phyloP scores from a whole-genome alignment of 495 filamentous ascomycete species.

The Annulohypoxylon bovei region DNA sequence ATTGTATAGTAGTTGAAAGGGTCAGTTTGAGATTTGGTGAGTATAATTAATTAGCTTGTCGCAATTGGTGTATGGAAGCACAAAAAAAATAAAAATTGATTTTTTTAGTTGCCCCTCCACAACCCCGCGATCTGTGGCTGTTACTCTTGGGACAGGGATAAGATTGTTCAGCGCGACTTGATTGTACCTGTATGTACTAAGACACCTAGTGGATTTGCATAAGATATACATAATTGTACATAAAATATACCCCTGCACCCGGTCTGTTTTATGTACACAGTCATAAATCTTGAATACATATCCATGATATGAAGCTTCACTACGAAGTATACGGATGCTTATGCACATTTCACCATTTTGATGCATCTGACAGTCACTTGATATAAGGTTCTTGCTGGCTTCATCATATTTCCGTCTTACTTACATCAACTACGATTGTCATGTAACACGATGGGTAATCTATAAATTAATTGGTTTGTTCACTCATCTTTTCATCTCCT shows the following conservation, averaged over 20 bases:
- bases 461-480: background rate
- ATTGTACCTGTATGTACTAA: background rate
- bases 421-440: background rate
- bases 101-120: conserved; percentile 34
- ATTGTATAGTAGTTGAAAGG: background rate
- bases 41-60: background rate
- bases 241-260: background rate
- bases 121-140: conserved; percentile 48
- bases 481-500: background rate
- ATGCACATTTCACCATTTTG: background rate
- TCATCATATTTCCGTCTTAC: conserved; percentile 1
- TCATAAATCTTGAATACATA: background rate
- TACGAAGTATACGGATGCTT: background rate
- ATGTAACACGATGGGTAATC: background rate
- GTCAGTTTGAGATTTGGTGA: background rate
- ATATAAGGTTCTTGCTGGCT: background rate
- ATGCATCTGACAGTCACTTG: background rate
- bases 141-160: background rate
- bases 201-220: background rate
- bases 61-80: background rate
- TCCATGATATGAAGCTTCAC: background rate
- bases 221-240: background rate
- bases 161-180: background rate
- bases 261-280: no score
- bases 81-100: conserved; percentile 9